Conservation (phyloP, 768 basidiomycete species). For the Hygrocybe punicea region DNA sequence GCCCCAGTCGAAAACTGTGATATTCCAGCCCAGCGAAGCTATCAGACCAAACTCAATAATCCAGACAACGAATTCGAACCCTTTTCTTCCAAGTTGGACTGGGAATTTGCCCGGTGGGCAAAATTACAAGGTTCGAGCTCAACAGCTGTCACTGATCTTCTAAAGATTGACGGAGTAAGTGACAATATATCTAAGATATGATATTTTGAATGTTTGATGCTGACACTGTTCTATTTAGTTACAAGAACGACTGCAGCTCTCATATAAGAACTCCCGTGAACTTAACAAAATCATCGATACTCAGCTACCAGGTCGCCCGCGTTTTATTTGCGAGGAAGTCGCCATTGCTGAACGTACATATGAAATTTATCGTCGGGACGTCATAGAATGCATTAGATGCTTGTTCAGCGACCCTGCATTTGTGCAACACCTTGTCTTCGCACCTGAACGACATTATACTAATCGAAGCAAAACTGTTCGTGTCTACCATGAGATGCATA, state of each 20-base stretch:
- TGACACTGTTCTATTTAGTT: not conserved
- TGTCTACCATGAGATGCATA: conserved; percentile 44
- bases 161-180: not conserved
- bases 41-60: not conserved
- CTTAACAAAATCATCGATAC: conserved; percentile 36
- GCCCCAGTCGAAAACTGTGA: not conserved
- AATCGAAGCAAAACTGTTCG: conserved; percentile 14
- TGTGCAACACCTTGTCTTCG: conserved; percentile 2
- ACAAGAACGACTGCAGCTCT: conserved; percentile 17
- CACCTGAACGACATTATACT: conserved; percentile 9
- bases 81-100: not conserved
- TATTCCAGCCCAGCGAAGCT: not conserved
- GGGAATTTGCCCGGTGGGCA: not conserved
- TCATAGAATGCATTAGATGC: conserved; percentile 20
- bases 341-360: conserved; percentile 21
- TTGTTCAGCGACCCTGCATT: conserved; percentile 27
- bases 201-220: too few species aligned
- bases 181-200: too few species aligned
- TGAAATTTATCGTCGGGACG: conserved; percentile 20
- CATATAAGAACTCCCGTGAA: conserved; percentile 29
- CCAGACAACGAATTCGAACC: not conserved
- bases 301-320: conserved; percentile 23
- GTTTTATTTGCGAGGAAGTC: conserved; percentile 23
- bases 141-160: not conserved
- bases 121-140: not conserved